A percentile compares a stretch with the other conserved stretches of the same genome.
Evolutionary conservation across 345 rosid species (phyloP).

Genomic region (Acer saccharum): DNA sequence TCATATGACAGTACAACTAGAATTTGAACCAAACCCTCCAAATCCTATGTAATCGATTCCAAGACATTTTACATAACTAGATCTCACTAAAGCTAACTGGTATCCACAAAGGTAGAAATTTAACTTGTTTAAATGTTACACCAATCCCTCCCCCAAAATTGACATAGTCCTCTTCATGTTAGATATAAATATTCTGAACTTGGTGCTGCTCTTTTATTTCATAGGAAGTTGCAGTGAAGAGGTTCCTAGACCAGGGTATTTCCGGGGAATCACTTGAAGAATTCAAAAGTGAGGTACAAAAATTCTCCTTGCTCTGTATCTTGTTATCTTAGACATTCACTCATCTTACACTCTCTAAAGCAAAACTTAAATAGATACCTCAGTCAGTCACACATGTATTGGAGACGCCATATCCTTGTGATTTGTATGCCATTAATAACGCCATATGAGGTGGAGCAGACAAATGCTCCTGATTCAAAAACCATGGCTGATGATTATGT

Average conservation of each 20-base stretch:
- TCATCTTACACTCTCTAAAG: conserved; percentile 9
- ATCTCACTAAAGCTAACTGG: background rate
- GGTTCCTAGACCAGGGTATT: conserved; percentile 84
- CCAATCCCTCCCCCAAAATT: background rate
- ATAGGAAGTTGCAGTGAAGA: conserved; percentile 96
- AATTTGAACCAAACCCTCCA: background rate
- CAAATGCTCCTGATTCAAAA: conserved; percentile 3
- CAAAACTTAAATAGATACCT: conserved; percentile 6
- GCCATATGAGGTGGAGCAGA: background rate
- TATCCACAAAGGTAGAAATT: background rate
- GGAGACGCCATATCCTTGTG: conserved; percentile 9
- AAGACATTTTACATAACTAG: too few relatives aligned
- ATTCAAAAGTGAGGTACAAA: conserved; percentile 80
- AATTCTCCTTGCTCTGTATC: conserved; percentile 15
- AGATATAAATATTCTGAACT: conserved; percentile 12
- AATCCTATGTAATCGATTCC: background rate
- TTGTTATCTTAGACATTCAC: background rate
- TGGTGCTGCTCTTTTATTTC: conserved; percentile 26
- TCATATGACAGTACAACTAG: background rate
- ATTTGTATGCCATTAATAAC: background rate
- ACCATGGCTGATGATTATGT: conserved; percentile 2
- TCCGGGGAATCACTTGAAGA: conserved; percentile 80
- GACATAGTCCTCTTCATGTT: background rate
- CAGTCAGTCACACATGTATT: background rate
- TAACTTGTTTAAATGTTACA: background rate